Evolutionary conservation across 805 yeast species (phyloP).

Genomic region (Yueomyces sp.): DNA sequence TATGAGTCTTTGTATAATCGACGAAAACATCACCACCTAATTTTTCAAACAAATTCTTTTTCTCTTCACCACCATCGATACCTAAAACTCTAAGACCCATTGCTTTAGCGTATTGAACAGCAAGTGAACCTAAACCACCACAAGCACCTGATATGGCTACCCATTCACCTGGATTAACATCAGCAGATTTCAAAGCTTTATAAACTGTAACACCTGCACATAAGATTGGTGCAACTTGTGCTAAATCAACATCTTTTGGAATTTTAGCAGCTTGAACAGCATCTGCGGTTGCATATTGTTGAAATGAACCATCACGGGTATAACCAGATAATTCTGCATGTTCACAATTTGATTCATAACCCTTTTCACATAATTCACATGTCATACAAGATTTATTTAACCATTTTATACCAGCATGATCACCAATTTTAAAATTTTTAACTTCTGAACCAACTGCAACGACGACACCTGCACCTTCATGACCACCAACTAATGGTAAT

Average conservation of each 20-base stretch:
- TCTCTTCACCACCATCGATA: slow-evolving; percentile 44
- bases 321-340: slow-evolving; percentile 41
- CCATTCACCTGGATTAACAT: slow-evolving; percentile 40
- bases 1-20: slow-evolving; percentile 40
- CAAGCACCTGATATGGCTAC: slow-evolving; percentile 48
- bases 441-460: slow-evolving; percentile 47
- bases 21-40: slow-evolving; percentile 43
- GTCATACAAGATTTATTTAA: slow-evolving; percentile 47
- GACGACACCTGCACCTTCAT: slow-evolving; percentile 56
- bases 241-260: slow-evolving; percentile 60
- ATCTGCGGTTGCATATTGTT: slow-evolving; percentile 78
- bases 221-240: slow-evolving; percentile 49
- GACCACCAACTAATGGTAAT: slow-evolving; percentile 52
- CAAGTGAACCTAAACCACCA: slow-evolving; percentile 49
- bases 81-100: slow-evolving; percentile 45
- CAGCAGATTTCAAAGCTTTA: slow-evolving; percentile 43
- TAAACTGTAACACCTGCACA: slow-evolving; percentile 55
- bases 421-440: slow-evolving; percentile 43
- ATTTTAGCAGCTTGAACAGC: slow-evolving; percentile 76
- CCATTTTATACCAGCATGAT: slow-evolving; percentile 53
- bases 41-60: slow-evolving; percentile 30
- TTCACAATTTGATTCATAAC: slow-evolving; percentile 40
- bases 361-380: slow-evolving; percentile 43
- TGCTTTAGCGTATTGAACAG: slow-evolving; percentile 45
- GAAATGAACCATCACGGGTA: slow-evolving; percentile 64